phyloP scores from a whole-genome alignment of 441 rosid species.

The Corymbia calophylla region DNA sequence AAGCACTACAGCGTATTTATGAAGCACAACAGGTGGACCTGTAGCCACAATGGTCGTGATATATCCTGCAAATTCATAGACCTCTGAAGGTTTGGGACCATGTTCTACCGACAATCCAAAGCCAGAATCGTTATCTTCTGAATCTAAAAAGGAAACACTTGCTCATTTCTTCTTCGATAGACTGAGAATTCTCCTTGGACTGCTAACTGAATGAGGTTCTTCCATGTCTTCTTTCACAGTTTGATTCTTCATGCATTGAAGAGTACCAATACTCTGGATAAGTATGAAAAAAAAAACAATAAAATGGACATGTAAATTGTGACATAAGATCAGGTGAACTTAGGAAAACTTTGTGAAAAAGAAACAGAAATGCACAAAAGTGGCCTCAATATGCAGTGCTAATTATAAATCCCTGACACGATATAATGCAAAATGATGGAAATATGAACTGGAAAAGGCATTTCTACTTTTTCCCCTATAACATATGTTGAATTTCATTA shows the following conservation, averaged over 20 bases:
- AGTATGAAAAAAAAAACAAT: rapidly evolving
- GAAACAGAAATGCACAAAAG: not conserved
- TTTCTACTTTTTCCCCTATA: rapidly evolving
- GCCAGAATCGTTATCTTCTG: constrained; percentile 30
- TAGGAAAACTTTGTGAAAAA: not conserved
- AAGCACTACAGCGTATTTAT: not conserved
- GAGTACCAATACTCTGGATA: rapidly evolving
- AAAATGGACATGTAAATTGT: not conserved
- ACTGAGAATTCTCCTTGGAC: constrained; percentile 51
- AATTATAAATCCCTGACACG: not conserved
- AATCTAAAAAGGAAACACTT: constrained; percentile 28
- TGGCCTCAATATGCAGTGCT: not conserved
- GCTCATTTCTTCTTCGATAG: constrained; percentile 40
- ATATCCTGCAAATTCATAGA: constrained; percentile 73
- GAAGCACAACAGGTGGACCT: constrained; percentile 13
- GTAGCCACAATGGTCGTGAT: constrained; percentile 70
- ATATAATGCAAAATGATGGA: not conserved
- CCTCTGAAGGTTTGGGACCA: constrained; percentile 70
- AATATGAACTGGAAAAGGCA: not conserved
- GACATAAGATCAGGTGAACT: not conserved
- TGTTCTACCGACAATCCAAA: constrained; percentile 46
- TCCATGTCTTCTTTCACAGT: constrained; percentile 22
- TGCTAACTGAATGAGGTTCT: constrained; percentile 47
- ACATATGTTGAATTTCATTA: not conserved
- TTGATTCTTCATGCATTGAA: not conserved